Evolutionary conservation across 2,329 filamentous ascomycete species (phyloP).

Genomic region (Phialophora chinensis): DNA sequence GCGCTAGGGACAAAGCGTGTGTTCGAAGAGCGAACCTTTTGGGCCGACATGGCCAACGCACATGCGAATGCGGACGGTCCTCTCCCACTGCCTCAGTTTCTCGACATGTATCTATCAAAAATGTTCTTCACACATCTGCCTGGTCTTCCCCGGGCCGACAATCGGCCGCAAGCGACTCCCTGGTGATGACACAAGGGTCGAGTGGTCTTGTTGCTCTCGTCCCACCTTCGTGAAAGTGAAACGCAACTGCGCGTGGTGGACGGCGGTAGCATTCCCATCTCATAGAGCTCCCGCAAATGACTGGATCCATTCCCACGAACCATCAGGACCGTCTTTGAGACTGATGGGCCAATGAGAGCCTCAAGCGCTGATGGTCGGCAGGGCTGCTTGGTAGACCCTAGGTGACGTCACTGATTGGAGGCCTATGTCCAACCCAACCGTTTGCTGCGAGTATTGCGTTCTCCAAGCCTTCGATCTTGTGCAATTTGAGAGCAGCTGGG

Average conservation of each 20-base stretch:
- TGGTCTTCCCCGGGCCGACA: not conserved
- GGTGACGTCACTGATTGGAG: slow-evolving; percentile 3
- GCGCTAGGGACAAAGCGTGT: slow-evolving; percentile 11
- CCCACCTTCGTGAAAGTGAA: not conserved
- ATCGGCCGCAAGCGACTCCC: not conserved
- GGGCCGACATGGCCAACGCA: slow-evolving; percentile 6
- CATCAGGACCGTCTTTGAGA: not conserved
- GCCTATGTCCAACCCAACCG: not conserved
- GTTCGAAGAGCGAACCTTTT: slow-evolving; percentile 3
- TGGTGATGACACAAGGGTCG: not conserved
- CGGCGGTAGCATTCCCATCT: not conserved
- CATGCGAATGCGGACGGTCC: slow-evolving; percentile 11
- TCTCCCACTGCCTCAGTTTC: slow-evolving; percentile 1
- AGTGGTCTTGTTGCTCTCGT: too few species aligned
- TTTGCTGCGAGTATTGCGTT: not conserved
- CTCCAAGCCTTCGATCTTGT: not conserved
- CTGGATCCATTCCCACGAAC: not conserved
- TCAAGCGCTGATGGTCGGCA: not conserved
- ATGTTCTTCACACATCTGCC: not conserved
- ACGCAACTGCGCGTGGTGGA: not conserved
- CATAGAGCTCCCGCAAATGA: not conserved
- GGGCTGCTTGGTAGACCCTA: slow-evolving; percentile 1
- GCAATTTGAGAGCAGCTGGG: not conserved
- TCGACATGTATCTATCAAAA: not conserved
- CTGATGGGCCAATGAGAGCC: not conserved